Percentiles rank a stretch among this genome's conserved stretches.
Conservation (phyloP, 306 rosid species). For the Adenanthera pavonina region DNA sequence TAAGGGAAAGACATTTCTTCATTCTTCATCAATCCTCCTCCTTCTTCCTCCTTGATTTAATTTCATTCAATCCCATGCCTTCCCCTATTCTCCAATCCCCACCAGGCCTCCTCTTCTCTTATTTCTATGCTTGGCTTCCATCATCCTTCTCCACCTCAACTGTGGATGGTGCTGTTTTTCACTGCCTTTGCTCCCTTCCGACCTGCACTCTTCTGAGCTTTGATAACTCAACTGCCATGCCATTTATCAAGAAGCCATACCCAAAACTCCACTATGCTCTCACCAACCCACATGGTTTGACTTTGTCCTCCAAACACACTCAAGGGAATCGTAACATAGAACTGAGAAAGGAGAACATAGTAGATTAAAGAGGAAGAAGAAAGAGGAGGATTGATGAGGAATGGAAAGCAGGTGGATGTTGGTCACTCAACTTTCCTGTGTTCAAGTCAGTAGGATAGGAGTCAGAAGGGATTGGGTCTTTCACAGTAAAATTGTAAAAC, state of each 20-base stretch:
- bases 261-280: not conserved
- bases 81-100: too few species aligned
- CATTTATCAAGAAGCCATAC: not conserved
- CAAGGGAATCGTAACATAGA: not conserved
- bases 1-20: too few species aligned
- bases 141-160: too few species aligned
- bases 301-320: not conserved
- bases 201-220: too few species aligned
- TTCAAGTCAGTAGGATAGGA: not conserved
- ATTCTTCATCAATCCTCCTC: too few species aligned
- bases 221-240: too few species aligned
- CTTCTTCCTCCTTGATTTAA: too few species aligned
- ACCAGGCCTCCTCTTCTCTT: too few species aligned
- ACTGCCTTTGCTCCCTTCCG: too few species aligned
- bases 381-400: not conserved
- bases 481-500: not conserved
- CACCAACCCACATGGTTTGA: not conserved
- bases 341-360: not conserved
- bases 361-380: not conserved
- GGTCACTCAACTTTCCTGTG: not conserved
- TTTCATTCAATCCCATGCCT: too few species aligned
- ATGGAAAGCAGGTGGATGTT: not conserved
- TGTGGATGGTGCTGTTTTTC: too few species aligned
- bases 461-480: not conserved
- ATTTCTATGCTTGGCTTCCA: too few species aligned